A percentile compares a stretch with the other conserved stretches of the same genome.
phyloP scores from a whole-genome alignment of 2,329 filamentous ascomycete species.

The Diaporthe capsici region DNA sequence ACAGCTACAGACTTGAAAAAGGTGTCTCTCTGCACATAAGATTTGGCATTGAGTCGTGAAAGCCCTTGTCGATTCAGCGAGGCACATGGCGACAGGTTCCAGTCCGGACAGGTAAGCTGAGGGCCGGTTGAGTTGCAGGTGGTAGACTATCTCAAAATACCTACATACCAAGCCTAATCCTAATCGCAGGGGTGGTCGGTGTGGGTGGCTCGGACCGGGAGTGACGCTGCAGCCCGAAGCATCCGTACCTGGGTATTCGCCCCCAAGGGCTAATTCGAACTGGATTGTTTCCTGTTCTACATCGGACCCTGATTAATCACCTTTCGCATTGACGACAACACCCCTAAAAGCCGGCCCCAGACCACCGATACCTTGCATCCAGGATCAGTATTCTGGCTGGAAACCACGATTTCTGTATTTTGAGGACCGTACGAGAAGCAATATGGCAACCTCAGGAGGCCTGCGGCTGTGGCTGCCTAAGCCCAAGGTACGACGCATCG shows the following conservation, averaged over 20 bases:
- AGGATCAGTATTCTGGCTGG: neutral
- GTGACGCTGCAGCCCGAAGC: constrained; percentile 21
- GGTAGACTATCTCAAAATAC: neutral
- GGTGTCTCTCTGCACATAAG: neutral
- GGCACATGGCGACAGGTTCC: neutral
- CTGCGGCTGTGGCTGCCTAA: constrained; percentile 38
- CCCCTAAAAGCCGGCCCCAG: constrained; percentile 4
- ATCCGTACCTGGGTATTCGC: neutral
- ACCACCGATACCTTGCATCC: constrained; percentile 17
- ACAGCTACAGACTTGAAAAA: neutral
- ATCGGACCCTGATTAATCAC: constrained; percentile 15
- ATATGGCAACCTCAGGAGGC: constrained; percentile 34
- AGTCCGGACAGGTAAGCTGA: neutral
- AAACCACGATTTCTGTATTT: neutral
- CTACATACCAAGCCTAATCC: neutral
- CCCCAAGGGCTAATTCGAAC: neutral
- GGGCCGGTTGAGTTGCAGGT: neutral
- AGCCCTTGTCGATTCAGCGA: neutral
- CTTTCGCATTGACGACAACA: constrained; percentile 4
- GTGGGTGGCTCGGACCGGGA: constrained; percentile 11
- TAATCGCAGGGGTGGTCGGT: neutral
- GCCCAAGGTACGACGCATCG: constrained; percentile 39
- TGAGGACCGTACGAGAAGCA: neutral
- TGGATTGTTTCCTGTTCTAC: constrained; percentile 19
- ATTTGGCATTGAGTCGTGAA: constrained; percentile 9